Conservation (phyloP, 306 rosid species). For the Gillenia trifoliata region DNA sequence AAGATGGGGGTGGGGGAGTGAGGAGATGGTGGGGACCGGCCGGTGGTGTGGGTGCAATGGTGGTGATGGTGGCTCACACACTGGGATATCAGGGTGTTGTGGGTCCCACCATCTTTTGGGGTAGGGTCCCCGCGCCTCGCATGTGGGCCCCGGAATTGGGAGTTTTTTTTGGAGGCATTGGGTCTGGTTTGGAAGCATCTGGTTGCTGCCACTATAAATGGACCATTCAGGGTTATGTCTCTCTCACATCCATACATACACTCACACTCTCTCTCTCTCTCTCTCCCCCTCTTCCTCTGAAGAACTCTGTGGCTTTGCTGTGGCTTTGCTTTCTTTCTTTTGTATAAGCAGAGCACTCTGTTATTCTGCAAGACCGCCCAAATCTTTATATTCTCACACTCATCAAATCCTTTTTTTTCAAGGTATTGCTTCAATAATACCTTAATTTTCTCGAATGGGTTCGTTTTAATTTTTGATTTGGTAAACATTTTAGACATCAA, state of each 20-base stretch:
- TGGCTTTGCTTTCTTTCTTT: constrained; percentile 1
- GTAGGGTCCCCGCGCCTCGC: not conserved
- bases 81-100: constrained; percentile 30
- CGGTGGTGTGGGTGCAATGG: not conserved
- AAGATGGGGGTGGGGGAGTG: not conserved
- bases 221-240: constrained; percentile 23
- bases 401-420: not conserved
- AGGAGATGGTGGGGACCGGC: not conserved
- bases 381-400: not conserved
- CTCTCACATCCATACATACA: constrained; percentile 33
- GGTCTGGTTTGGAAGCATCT: constrained; percentile 28
- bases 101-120: not conserved
- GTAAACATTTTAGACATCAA: not conserved
- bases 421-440: constrained; percentile 8
- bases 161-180: constrained; percentile 10
- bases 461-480: not conserved
- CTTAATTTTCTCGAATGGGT: constrained; percentile 1
- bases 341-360: not conserved
- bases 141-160: constrained; percentile 31
- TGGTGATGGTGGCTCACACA: constrained; percentile 35
- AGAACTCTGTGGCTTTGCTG: constrained; percentile 1
- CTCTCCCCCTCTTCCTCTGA: constrained; percentile 2
- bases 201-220: constrained; percentile 51
- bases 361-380: not conserved
- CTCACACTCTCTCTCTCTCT: constrained; percentile 4